Conservation (phyloP, 441 rosid species). For the Brassica balearica region DNA sequence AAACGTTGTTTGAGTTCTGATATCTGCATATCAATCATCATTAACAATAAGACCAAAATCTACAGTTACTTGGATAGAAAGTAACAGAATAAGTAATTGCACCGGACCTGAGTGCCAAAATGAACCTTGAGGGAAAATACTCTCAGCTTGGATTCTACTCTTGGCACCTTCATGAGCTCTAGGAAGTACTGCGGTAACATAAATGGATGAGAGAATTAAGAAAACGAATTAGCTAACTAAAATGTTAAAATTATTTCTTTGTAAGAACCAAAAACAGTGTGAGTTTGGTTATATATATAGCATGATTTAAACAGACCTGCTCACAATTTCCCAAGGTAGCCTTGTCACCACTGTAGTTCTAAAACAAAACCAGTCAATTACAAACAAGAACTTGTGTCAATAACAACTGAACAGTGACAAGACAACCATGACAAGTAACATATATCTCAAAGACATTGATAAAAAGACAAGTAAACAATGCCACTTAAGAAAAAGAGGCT, state of each 20-base stretch:
- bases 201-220: constrained; percentile 16
- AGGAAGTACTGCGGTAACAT: constrained; percentile 66
- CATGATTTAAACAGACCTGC: constrained; percentile 64
- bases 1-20: neutral
- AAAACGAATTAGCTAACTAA: neutral
- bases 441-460: too few species aligned
- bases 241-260: neutral
- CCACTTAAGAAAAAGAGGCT: constrained; percentile 34
- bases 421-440: too few species aligned
- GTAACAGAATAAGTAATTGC: constrained; percentile 33
- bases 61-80: constrained; percentile 10
- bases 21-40: neutral
- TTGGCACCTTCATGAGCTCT: constrained; percentile 98
- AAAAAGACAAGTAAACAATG: neutral
- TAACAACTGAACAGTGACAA: constrained; percentile 2
- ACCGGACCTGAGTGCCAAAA: constrained; percentile 88
- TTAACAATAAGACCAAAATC: neutral
- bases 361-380: constrained; percentile 39
- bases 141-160: constrained; percentile 92
- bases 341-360: constrained; percentile 88
- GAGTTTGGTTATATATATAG: constrained; percentile 4
- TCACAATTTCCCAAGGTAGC: constrained; percentile 90
- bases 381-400: constrained; percentile 31
- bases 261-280: constrained; percentile 14
- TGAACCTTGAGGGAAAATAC: constrained; percentile 97